Evolutionary conservation across 768 basidiomycete genomes (phyloP), one percentile per base, ranked within the genome.

Genomic region (Rhodotorula kratochvilovae): DNA sequence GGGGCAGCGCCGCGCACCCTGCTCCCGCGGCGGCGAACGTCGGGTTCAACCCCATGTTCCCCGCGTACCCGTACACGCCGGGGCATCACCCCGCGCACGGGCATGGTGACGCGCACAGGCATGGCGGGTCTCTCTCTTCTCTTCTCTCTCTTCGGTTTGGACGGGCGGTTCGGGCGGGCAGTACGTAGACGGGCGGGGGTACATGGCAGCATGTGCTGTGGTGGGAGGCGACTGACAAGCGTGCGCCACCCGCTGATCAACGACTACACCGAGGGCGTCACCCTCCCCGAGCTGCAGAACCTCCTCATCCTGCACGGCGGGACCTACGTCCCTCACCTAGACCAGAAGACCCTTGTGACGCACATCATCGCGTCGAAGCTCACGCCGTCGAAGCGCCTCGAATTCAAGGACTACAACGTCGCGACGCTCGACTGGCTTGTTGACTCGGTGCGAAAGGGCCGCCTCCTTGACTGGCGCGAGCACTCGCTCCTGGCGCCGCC

Each of bases 331-430:
- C 86, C 92, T 0, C 94, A 93, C 80, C 84, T 96, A 29, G 89
- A 89, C 81, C 86, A 85, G 81, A 89, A 91, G 81, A 89, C 89
- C 87, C 91, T 78, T 67, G 88, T 84, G 5, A 95, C 93, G 1
- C 93, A 96, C 79, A 88, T 99, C 76, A 83, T 99, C 61, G 95
- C 96, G 7, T 89, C 89, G 73, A 89, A 90, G 42, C 85, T 99
- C 55, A 97, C 95, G 0, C 89, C 91, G 0, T 87, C 88, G 54
- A 99, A 98, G 81, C 85, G 92, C 55, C 86, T 86, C 31, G 92
- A 95, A 76, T 97, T 93, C 80, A 85, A 88, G 79, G 80, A 88
- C 53, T 90, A 95, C 89, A 96, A 93, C 79, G 89, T 98, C 27
- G 92, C 89, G 50, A 84, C 83, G 57, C 92, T 93, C 0, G 88